A percentile compares a stretch with the other conserved stretches of the same genome.
These are phyloP conservation scores for Talaromyces wortmannii DNA, from an alignment of 495 filamentous ascomycete genomes.

Conservation along the genomic window DNA sequence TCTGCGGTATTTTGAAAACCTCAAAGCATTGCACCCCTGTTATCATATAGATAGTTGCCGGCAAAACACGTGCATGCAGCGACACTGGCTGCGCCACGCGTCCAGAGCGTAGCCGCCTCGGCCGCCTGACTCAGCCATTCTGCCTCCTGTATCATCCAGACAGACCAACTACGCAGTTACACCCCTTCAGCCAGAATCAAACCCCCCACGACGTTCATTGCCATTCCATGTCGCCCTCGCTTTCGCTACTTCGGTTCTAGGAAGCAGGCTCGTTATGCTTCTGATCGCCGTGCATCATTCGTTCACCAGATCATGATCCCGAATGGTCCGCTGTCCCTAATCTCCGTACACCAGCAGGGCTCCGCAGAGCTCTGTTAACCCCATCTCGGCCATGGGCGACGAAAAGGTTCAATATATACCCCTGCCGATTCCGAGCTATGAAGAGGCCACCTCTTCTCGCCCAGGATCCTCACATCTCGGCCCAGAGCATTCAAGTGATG, in stretches of 20 bases:
- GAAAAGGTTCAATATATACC: slow-evolving; percentile 57
- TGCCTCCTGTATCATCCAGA: neutral
- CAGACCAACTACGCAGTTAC: too few relatives aligned
- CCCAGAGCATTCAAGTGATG: slow-evolving; percentile 43
- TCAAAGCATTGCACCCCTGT: too few relatives aligned
- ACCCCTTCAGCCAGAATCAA: too few relatives aligned
- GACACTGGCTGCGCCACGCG: neutral
- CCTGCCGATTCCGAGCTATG: slow-evolving; percentile 89
- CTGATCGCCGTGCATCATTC: slow-evolving; percentile 15
- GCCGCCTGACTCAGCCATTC: neutral
- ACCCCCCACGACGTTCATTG: neutral
- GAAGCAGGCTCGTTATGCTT: slow-evolving; percentile 2
- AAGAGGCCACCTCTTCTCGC: slow-evolving; percentile 70
- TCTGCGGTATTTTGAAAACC: too few relatives aligned
- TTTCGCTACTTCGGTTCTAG: neutral
- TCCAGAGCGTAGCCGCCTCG: neutral
- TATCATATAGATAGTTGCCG: too few relatives aligned
- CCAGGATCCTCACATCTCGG: slow-evolving; percentile 56
- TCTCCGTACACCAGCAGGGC: slow-evolving; percentile 22
- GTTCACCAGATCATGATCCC: slow-evolving; percentile 38
- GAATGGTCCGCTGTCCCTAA: slow-evolving; percentile 21
- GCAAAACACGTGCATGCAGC: neutral
- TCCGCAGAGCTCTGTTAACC: slow-evolving; percentile 23
- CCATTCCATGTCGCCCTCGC: neutral
- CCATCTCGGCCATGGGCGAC: slow-evolving; percentile 41